phyloP scores from a whole-genome alignment of 2,329 filamentous ascomycete genomes.

The Penicillium griseofulvum region DNA sequence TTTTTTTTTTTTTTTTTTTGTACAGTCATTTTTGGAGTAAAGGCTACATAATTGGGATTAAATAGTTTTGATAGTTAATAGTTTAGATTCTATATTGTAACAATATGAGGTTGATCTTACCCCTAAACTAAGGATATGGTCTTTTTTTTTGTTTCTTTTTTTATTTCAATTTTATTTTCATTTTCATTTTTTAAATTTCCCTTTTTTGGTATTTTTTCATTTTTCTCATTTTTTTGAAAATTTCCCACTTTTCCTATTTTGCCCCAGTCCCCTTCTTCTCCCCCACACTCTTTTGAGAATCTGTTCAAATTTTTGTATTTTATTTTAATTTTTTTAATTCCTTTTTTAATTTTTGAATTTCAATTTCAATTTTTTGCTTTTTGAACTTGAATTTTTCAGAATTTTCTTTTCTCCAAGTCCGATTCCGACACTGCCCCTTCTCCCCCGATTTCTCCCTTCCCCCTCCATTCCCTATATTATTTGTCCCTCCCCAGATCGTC shows the following conservation, averaged over 20 bases:
- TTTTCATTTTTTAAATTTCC: conserved; percentile 15
- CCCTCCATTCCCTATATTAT: conserved; percentile 30
- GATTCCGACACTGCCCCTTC: conserved; percentile 23
- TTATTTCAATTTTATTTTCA: conserved; percentile 8
- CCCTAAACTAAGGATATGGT: neutral
- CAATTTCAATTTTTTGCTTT: conserved; percentile 26
- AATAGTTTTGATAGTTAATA: no score
- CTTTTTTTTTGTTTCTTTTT: conserved; percentile 8
- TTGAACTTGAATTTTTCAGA: conserved; percentile 14
- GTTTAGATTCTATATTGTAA: neutral
- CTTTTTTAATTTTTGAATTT: conserved; percentile 27
- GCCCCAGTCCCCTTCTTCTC: conserved; percentile 33
- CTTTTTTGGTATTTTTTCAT: conserved; percentile 14
- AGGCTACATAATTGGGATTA: no score
- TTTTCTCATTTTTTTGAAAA: neutral
- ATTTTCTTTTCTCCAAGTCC: conserved; percentile 16
- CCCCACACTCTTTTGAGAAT: conserved; percentile 21
- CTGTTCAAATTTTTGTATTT: conserved; percentile 10
- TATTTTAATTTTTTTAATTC: conserved; percentile 21
- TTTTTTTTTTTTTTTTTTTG: no score
- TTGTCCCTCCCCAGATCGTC: conserved; percentile 29
- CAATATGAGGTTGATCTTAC: neutral
- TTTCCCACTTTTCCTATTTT: conserved; percentile 22
- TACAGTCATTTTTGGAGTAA: neutral
- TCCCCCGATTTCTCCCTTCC: conserved; percentile 30